Base-by-base conservation (phyloP, 768 basidiomycete genomes). In the Glaciozyma martinii region DNA sequence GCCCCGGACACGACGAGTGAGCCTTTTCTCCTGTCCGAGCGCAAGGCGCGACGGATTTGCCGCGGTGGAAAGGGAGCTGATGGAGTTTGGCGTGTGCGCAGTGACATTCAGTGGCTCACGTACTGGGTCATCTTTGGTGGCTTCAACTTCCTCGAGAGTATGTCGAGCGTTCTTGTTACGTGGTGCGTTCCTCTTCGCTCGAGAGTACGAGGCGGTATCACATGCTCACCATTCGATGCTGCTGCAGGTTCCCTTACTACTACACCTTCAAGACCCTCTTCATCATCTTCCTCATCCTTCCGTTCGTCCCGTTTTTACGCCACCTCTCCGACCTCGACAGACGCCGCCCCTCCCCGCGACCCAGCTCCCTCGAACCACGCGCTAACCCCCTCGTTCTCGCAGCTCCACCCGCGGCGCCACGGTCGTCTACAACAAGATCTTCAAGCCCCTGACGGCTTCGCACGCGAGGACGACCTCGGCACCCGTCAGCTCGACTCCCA, bases 91-190 rank as follows among this genome's bases (percentile, higher is more conserved):
- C n/a, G n/a, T 7, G 13, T 53, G 37, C 67, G 86, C 71, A 90
- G 94, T 71, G 89, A 94, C 78, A 81, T 87, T 73, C 92, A 95
- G 79, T 97, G 92, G 92, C 82, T 97, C 74, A 94, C 93, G 3
- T 98, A 98, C 81, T 98, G 94, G 94, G 82, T 89, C 75, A 83
- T 94, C 60, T 93, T 95, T 72, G 91, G 90, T 61, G 86, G 65
- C 78, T 86, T 95, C 83, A 94, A 87, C 80, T 89, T 95, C 78
- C 73, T 89, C 66, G 94, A 97, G 80, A 86, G 84, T 74, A 82
- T 94, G 72, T 80, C 89, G 68, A 84, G 87, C 59, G 65, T 88
- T 66, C 83, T 95, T 66, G 85, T 97, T 70, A 90, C 93, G 81
- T 98, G 92, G 75, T 74, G 46, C 72, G 76, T 67, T 37, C 18